These are phyloP conservation scores for Chlamydomonas reinhardtii DNA, from an alignment of 163 green algal genomes.

Conservation along the genomic window DNA sequence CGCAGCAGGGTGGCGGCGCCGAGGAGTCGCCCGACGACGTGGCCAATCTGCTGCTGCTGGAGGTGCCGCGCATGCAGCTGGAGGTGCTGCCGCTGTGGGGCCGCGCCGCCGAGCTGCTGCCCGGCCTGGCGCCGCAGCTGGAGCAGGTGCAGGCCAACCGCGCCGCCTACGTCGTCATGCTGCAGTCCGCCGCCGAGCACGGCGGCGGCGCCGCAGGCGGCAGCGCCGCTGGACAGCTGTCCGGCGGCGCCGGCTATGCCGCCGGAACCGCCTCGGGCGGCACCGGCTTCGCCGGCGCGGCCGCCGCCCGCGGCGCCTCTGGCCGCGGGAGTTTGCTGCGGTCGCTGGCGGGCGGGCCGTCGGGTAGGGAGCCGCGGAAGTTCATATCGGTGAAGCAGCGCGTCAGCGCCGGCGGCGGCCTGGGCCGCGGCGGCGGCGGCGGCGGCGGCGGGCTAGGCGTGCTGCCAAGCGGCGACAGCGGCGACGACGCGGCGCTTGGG, in stretches of 20 bases:
- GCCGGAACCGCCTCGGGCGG: not conserved
- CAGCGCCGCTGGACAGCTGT: not conserved
- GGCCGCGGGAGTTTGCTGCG: no score
- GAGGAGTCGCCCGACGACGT: not conserved
- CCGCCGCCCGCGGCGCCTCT: not conserved
- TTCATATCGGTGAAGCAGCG: conserved; percentile 35
- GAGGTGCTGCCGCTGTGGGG: conserved; percentile 31
- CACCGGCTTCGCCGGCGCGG: not conserved
- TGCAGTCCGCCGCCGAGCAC: conserved; percentile 9
- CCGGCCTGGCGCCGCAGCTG: conserved; percentile 16
- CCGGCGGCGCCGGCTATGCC: not conserved
- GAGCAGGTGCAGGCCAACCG: conserved; percentile 27
- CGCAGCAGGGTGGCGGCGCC: not conserved
- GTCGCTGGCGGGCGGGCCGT: not conserved
- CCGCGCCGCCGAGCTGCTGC: conserved; percentile 19
- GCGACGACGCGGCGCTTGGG: not conserved
- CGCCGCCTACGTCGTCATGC: conserved; percentile 28
- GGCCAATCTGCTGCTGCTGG: conserved; percentile 9
- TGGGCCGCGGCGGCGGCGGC: not conserved
- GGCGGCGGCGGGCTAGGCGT: not conserved
- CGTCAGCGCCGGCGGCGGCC: no score
- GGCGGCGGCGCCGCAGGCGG: not conserved
- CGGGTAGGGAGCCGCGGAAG: conserved; percentile 6
- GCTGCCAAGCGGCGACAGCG: conserved; percentile 4
- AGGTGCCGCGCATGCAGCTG: conserved; percentile 22